Conservation (phyloP, 768 basidiomycete genomes). For the Boletus sensibilis region DNA sequence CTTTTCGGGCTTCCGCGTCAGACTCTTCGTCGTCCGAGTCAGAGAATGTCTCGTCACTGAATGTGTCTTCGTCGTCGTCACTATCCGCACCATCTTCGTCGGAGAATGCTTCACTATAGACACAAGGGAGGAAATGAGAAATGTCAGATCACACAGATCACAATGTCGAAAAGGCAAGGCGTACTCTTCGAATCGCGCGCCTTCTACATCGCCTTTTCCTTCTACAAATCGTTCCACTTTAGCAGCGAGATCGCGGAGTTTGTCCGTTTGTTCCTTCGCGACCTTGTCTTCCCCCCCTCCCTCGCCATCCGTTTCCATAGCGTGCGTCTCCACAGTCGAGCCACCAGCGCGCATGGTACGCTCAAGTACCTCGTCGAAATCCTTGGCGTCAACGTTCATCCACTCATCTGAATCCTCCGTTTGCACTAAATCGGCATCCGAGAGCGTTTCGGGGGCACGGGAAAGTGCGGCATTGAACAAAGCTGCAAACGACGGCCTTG, state of each 20-base stretch:
- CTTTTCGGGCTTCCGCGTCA: conserved; percentile 30
- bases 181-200: conserved; percentile 89
- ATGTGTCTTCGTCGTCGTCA: conserved; percentile 33
- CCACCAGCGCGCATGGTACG: conserved; percentile 31
- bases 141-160: conserved; percentile 1
- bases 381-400: conserved; percentile 75
- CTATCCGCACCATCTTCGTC: conserved; percentile 50
- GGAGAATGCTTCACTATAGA: conserved; percentile 60
- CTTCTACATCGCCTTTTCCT: conserved; percentile 84
- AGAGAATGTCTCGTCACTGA: conserved; percentile 43
- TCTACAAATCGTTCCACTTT: conserved; percentile 91
- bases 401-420: conserved; percentile 81
- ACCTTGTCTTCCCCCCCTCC: conserved; percentile 40
- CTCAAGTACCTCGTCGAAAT: conserved; percentile 74
- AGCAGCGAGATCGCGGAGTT: conserved; percentile 71
- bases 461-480: conserved; percentile 65
- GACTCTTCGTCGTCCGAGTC: conserved; percentile 46
- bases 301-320: conserved; percentile 51
- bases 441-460: conserved; percentile 34
- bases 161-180: conserved; percentile 28
- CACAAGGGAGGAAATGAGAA: background rate
- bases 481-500: conserved; percentile 73
- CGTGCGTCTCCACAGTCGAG: conserved; percentile 21
- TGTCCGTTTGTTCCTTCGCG: conserved; percentile 63
- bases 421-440: conserved; percentile 15